Evolutionary conservation across 148 eudicot species (phyloP).

Genomic region (Euryodendron excelsum): DNA sequence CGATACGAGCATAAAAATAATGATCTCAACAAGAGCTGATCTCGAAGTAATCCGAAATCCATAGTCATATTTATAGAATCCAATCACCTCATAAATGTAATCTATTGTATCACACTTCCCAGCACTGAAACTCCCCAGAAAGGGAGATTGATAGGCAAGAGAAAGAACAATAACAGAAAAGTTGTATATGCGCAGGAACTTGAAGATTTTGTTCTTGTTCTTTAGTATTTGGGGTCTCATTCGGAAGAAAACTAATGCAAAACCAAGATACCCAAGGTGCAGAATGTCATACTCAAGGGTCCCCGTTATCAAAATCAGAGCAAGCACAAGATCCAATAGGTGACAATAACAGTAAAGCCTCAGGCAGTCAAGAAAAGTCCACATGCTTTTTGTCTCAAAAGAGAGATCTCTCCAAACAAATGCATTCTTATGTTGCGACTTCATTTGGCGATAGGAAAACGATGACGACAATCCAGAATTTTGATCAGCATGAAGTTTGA

Average conservation of each 20-base stretch:
- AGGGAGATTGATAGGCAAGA: slow-evolving; percentile 95
- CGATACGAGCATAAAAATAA: slow-evolving; percentile 84
- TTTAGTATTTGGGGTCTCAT: slow-evolving; percentile 80
- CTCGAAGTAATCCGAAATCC: slow-evolving; percentile 94
- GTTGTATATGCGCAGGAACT: slow-evolving; percentile 84
- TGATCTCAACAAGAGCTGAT: slow-evolving; percentile 90
- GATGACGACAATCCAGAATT: slow-evolving; percentile 67
- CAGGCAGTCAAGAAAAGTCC: slow-evolving; percentile 91
- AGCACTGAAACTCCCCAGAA: slow-evolving; percentile 66
- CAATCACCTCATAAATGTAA: slow-evolving; percentile 84
- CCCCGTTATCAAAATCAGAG: slow-evolving; percentile 80
- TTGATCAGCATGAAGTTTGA: slow-evolving; percentile 83
- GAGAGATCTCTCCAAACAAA: slow-evolving; percentile 97
- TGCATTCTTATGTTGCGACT: slow-evolving; percentile 77
- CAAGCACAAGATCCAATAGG: slow-evolving; percentile 89
- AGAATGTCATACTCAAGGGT: slow-evolving; percentile 92
- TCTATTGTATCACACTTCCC: slow-evolving; percentile 83
- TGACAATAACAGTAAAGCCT: slow-evolving; percentile 98
- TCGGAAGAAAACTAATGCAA: slow-evolving; percentile 86
- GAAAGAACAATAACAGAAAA: slow-evolving; percentile 82
- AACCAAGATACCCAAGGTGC: slow-evolving; percentile 96
- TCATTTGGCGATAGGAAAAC: slow-evolving; percentile 71
- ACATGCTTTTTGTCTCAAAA: slow-evolving; percentile 95
- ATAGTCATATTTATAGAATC: slow-evolving; percentile 89
- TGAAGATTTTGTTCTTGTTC: slow-evolving; percentile 87